Percentiles rank a stretch among this genome's conserved stretches.
Conservation (phyloP, 2,329 filamentous ascomycete species). For the Rhynchosporium graminicola region DNA sequence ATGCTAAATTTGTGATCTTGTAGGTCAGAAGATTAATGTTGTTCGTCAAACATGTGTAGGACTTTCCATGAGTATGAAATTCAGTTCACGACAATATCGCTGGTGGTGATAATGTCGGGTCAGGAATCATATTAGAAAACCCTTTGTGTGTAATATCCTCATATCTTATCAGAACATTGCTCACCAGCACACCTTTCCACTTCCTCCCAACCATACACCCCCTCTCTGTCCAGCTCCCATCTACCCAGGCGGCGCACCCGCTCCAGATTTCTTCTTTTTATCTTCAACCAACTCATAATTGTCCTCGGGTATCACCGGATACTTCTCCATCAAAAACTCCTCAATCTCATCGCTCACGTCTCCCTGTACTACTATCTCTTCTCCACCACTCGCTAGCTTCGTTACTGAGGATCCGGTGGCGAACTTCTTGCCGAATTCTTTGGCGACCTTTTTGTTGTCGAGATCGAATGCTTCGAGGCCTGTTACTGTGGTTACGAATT, state of each 20-base stretch:
- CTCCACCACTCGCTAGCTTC: slow-evolving; percentile 79
- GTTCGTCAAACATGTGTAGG: too few species aligned
- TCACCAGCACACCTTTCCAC: background rate
- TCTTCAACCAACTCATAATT: slow-evolving; percentile 87
- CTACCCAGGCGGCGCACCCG: slow-evolving; percentile 13
- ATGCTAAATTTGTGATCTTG: too few species aligned
- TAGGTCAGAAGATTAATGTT: too few species aligned
- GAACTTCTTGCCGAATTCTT: slow-evolving; percentile 98
- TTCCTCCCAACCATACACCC: background rate
- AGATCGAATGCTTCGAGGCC: slow-evolving; percentile 89
- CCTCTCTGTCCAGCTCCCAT: background rate
- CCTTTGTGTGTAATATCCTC: background rate
- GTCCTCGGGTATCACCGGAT: slow-evolving; percentile 87
- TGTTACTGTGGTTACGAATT: slow-evolving; percentile 90
- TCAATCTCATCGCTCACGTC: slow-evolving; percentile 94
- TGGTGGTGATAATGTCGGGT: too few species aligned
- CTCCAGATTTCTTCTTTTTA: slow-evolving; percentile 16
- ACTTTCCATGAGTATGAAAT: too few species aligned
- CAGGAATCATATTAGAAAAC: too few species aligned
- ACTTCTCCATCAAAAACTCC: slow-evolving; percentile 87
- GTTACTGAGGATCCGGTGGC: slow-evolving; percentile 92
- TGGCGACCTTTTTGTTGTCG: slow-evolving; percentile 92
- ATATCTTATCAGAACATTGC: background rate
- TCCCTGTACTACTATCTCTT: slow-evolving; percentile 97
- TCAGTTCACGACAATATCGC: too few species aligned